These are phyloP conservation scores for Annulohypoxylon bovei DNA, from an alignment of 495 filamentous ascomycete species.

Conservation along the genomic window DNA sequence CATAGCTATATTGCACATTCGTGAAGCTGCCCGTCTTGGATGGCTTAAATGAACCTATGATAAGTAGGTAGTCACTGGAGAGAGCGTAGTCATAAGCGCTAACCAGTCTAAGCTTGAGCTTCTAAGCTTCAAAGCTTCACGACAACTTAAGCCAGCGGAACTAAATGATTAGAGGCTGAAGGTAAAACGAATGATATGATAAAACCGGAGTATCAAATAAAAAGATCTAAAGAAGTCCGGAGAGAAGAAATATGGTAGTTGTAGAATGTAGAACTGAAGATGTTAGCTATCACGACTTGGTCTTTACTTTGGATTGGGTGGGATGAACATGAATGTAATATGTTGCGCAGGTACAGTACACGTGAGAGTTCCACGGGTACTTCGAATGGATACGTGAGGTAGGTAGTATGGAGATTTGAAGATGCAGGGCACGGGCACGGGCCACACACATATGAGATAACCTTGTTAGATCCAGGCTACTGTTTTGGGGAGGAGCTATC, in stretches of 20 bases:
- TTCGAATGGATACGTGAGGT: slow-evolving; percentile 13
- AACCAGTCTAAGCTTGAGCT: slow-evolving; percentile 24
- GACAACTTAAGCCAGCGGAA: not conserved
- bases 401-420: slow-evolving; percentile 25
- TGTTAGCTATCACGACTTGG: slow-evolving; percentile 15
- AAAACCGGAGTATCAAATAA: slow-evolving; percentile 13
- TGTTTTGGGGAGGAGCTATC: slow-evolving; percentile 2
- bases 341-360: slow-evolving; percentile 42
- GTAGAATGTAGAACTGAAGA: slow-evolving; percentile 9
- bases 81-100: slow-evolving; percentile 17
- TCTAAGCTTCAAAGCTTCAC: slow-evolving; percentile 13
- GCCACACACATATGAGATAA: slow-evolving; percentile 8
- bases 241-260: slow-evolving; percentile 2
- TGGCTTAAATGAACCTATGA: slow-evolving; percentile 12
- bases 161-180: not conserved
- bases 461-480: not conserved
- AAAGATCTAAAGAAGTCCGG: slow-evolving; percentile 11
- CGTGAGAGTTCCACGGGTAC: slow-evolving; percentile 40
- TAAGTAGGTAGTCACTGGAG: not conserved
- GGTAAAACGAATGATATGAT: slow-evolving; percentile 9
- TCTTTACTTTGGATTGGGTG: slow-evolving; percentile 8
- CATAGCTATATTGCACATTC: slow-evolving; percentile 41
- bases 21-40: slow-evolving; percentile 20
- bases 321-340: slow-evolving; percentile 24
- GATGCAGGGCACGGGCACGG: slow-evolving; percentile 9